A percentile compares a stretch with the other conserved stretches of the same genome.
Conservation (phyloP, 306 rosid species). For the Quercus glauca region DNA sequence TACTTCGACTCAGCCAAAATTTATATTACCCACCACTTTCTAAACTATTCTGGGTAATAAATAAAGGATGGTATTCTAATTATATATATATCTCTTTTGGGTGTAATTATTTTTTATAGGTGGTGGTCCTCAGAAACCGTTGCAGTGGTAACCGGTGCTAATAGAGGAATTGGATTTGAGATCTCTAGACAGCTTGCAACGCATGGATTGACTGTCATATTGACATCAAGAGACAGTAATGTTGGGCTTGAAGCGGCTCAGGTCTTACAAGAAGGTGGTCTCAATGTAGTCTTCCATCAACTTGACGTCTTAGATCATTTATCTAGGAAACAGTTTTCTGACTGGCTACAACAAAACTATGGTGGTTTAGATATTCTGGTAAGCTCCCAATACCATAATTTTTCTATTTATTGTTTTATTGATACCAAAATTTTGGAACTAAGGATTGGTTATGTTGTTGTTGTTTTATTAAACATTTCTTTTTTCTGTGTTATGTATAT, state of each 20-base stretch:
- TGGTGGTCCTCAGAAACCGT: constrained; percentile 94
- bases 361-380: constrained; percentile 89
- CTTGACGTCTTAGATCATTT: constrained; percentile 70
- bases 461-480: background rate
- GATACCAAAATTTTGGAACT: no score
- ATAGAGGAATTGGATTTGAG: constrained; percentile 94
- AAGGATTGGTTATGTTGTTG: background rate
- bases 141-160: constrained; percentile 87
- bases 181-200: constrained; percentile 71
- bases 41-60: no score
- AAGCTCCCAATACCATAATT: constrained; percentile 15
- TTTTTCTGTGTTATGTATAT: background rate
- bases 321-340: constrained; percentile 50
- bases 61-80: no score
- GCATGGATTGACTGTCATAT: constrained; percentile 73
- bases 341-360: constrained; percentile 67
- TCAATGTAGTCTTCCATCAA: constrained; percentile 63
- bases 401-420: constrained; percentile 1
- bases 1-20: no score
- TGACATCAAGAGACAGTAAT: constrained; percentile 73
- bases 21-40: no score
- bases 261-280: constrained; percentile 86
- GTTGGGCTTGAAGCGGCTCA: constrained; percentile 83
- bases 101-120: constrained; percentile 29
- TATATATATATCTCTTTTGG: background rate